Base-by-base conservation (phyloP, 257 asterid species). In the Solanum sejunctum region DNA sequence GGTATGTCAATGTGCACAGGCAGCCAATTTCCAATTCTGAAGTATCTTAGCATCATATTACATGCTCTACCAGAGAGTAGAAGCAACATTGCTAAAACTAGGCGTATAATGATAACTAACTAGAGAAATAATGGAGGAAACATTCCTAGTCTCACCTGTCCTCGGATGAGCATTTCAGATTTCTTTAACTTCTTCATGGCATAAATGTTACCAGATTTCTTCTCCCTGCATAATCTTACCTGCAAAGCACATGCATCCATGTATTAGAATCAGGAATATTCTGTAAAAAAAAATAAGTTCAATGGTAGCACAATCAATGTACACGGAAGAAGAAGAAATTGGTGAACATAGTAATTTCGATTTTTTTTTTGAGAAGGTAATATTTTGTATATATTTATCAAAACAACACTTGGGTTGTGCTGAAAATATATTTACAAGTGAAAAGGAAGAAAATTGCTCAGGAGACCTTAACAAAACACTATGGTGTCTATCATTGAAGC, bases 131-230 rank as follows among this genome's bases (percentile, higher is more conserved):
- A 75, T 75, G 61, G 39, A 49, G 58, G 72, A 47, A 43, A 28
- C 63, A 72, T 63, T 75, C 13, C 64, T 82, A 52, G 10, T 71
- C 88, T 89, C 83, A 96, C 99, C 97, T 96, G 99, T 88, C 98
- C 99, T 93, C 97, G 91, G 90, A 93, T 92, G 78, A 96, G 91
- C 99, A 96, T 96, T 91, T 96, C 99, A 85, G 98, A 93, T 92
- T 96, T 96, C 93, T 95, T 96, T 85, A 96, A 88, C 89, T 96
- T 96, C 93, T 95, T 96, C 99, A 96, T 96, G 87, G 99, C 99
- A 91, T 96, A 96, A 67, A 96, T 93, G 87, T 93, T 93, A 80
- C 99, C 98, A 6, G 99, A 92, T 88, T 95, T 96, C 89, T 85
- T 96, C 90, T 96, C 99, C 82, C 97, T 94, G 79, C 99, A 96